Evolutionary conservation across 345 rosid genomes (phyloP), one percentile per base, ranked within the genome.

Genomic region (Melastoma malabathricum): DNA sequence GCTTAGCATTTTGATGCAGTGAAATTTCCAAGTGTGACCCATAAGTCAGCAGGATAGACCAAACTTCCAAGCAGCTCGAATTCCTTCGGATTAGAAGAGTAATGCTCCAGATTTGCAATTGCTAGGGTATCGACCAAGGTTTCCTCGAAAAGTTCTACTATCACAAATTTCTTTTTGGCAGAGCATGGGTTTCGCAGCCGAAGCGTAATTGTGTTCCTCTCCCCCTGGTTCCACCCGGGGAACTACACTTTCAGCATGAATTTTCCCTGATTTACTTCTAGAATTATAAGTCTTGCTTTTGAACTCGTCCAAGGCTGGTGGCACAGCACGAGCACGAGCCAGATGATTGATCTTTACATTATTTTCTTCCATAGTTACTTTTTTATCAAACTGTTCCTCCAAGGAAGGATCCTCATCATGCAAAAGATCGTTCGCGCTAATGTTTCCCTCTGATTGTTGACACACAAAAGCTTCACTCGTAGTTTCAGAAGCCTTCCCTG

Each of bases 91-190:
- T 85, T 88, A 34, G 97, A 85, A 47, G 99, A 88, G 60, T 93
- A 72, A 54, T 93, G 99, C 77, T 93, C 97, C 27, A 93, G 83
- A 57, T 88, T 88, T 10, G 94, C 99, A 18, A 93, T 73, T 71
- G 67, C 77, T 34, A 88, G 73, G 14, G 95, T 81, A 45, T 75
- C 82, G 22, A 85, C 97, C 68, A 92, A 67, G 25, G 90, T 92
- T 74, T 92, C 98, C 67, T 92, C 98, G n/a, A 95, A 84, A 54
- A 92, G 97, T 69, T 92, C 95, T 10, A 87, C 63, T 44, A 87
- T 62, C 49, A 84, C 90, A 59, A 65, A 92, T 69, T 92, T 92
- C 61, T 64, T 90, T 66, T 92, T 95, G 5, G 83, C 80, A 27
- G 98, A 84, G 59, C 98, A 92, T 1, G 98, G 97, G 56, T 87